Conservation (phyloP, 495 filamentous ascomycete species). For the Parmelia sp. region DNA sequence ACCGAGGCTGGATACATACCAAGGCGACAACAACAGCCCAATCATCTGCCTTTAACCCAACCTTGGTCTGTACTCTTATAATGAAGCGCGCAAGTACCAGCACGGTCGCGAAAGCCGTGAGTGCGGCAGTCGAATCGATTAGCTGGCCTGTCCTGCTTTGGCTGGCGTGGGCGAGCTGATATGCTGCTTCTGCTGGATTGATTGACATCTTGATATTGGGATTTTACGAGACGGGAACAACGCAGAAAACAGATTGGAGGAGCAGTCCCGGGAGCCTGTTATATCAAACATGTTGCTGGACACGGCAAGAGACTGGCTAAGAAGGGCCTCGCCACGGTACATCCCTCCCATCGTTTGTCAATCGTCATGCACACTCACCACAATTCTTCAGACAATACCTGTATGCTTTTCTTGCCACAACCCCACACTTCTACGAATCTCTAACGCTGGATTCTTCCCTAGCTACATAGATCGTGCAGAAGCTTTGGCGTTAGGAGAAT, state of each 20-base stretch:
- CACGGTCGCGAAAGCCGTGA: not conserved
- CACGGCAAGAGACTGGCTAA: not conserved
- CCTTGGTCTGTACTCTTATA: not conserved
- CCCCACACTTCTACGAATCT: not conserved
- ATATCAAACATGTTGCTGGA: not conserved
- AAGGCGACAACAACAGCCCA: not conserved
- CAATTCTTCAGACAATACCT: not conserved
- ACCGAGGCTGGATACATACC: not conserved
- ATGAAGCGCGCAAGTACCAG: conserved; percentile 5
- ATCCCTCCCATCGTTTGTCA: not conserved
- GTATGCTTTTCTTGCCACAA: not conserved
- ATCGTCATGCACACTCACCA: not conserved
- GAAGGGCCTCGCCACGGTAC: not conserved
- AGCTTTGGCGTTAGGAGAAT: not conserved
- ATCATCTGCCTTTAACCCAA: not conserved
- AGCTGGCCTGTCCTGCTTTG: not conserved
- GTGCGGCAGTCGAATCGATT: not conserved
- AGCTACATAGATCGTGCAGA: not conserved
- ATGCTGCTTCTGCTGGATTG: not conserved
- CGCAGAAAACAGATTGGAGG: not conserved
- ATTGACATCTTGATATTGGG: conserved; percentile 3
- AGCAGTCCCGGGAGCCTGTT: not conserved
- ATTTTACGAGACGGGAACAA: not conserved
- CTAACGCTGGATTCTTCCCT: not conserved
- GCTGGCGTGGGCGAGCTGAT: not conserved